Conservation (phyloP, 148 eudicot genomes). For the Spergularia marina region DNA sequence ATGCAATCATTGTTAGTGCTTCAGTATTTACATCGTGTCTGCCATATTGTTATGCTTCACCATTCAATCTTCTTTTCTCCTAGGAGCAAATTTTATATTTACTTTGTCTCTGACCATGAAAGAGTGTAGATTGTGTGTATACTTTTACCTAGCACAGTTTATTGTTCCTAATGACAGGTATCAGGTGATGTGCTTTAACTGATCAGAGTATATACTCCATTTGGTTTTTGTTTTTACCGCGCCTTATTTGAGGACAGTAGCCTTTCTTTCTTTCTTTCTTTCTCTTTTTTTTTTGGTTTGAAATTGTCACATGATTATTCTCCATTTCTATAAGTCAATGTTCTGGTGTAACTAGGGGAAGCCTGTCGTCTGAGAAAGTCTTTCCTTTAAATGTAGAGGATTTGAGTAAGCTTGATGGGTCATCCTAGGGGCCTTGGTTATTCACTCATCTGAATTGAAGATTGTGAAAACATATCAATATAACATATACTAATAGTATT, state of each 20-base stretch:
- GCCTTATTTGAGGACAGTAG: too few relatives aligned
- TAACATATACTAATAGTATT: not conserved
- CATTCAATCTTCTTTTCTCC: not conserved
- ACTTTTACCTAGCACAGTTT: too few relatives aligned
- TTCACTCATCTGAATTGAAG: not conserved
- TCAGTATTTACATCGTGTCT: not conserved
- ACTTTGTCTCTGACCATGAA: too few relatives aligned
- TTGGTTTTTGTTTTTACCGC: too few relatives aligned
- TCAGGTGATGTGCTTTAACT: too few relatives aligned
- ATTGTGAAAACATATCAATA: not conserved
- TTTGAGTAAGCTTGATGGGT: not conserved
- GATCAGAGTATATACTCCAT: too few relatives aligned
- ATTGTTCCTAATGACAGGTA: too few relatives aligned
- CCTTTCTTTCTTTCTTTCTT: too few relatives aligned
- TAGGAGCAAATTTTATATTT: too few relatives aligned
- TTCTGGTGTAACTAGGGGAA: not conserved
- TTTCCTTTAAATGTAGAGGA: not conserved
- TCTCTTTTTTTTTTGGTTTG: too few relatives aligned
- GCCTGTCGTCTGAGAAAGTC: not conserved
- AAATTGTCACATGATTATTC: not conserved
- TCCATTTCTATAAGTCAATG: not conserved
- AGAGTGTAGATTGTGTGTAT: too few relatives aligned
- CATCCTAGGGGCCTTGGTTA: not conserved
- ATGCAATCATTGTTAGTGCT: not conserved
- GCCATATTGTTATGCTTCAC: not conserved